phyloP scores from a whole-genome alignment of 2,329 filamentous ascomycete species.

The Cladophialophora immunda region DNA sequence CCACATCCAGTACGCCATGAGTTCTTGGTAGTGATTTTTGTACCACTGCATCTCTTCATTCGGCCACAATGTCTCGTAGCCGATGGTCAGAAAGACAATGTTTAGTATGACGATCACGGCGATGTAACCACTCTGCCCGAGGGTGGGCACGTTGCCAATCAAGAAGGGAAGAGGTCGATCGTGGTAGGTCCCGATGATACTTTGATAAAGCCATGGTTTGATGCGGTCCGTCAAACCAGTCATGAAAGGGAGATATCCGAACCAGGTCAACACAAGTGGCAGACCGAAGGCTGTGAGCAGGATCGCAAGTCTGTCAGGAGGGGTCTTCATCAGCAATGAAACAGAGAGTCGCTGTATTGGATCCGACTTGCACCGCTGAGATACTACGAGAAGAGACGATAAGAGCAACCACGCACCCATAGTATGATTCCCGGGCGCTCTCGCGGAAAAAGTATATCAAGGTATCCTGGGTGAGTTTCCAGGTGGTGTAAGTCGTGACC shows the following conservation, averaged over 20 bases:
- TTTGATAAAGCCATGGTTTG: constrained; percentile 23
- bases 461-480: constrained; percentile 8
- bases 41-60: constrained; percentile 35
- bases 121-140: constrained; percentile 44
- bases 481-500: constrained; percentile 13
- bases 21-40: constrained; percentile 17
- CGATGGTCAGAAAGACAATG: constrained; percentile 42
- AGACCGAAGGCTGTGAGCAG: constrained; percentile 16
- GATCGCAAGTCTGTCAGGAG: constrained; percentile 6
- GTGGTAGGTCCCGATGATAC: constrained; percentile 31
- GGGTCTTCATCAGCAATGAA: neutral
- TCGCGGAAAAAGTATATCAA: constrained; percentile 11
- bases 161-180: constrained; percentile 29
- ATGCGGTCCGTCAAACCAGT: neutral
- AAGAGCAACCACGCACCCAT: neutral
- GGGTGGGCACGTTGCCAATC: constrained; percentile 40
- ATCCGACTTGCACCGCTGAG: neutral
- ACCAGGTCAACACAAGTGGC: constrained; percentile 14
- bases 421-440: constrained; percentile 4
- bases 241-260: constrained; percentile 17
- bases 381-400: neutral
- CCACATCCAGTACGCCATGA: constrained; percentile 30
- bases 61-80: constrained; percentile 39
- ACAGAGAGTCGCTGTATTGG: neutral
- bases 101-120: constrained; percentile 43